A percentile compares a stretch with the other conserved stretches of the same genome.
Evolutionary conservation across 345 rosid genomes (phyloP).

Genomic region (Angophora floribunda): DNA sequence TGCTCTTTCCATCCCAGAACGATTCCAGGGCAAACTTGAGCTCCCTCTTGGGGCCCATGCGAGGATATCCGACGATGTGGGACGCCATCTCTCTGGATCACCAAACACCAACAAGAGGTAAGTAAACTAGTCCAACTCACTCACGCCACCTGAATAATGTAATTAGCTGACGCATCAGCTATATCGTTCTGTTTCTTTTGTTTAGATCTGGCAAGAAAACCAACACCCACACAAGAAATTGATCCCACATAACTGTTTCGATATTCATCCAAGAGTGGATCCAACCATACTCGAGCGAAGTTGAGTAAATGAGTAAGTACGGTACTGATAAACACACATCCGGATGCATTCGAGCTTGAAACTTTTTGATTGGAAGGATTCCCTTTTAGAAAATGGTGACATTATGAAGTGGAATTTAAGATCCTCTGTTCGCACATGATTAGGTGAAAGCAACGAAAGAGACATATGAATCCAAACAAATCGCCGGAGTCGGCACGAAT

Average conservation of each 20-base stretch:
- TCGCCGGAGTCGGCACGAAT: not conserved
- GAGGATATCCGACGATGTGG: conserved; percentile 97
- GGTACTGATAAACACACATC: not conserved
- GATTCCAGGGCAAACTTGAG: conserved; percentile 96
- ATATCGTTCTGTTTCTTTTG: not conserved
- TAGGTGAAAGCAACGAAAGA: not conserved
- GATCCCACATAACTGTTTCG: not conserved
- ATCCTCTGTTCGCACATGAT: not conserved
- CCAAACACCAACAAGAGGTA: not conserved
- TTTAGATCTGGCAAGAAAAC: not conserved
- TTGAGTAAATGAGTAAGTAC: not conserved
- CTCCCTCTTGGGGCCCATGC: conserved; percentile 99
- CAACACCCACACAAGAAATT: not conserved
- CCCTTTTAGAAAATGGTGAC: not conserved
- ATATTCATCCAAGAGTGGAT: not conserved
- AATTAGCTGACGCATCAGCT: not conserved
- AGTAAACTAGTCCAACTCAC: not conserved
- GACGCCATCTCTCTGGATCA: conserved; percentile 64
- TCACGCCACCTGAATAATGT: not conserved
- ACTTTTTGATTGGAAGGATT: not conserved
- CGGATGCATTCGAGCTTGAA: not conserved
- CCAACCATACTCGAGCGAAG: not conserved
- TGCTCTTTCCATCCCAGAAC: conserved; percentile 97
- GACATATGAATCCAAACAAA: not conserved
- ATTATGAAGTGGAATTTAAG: not conserved